These are phyloP conservation scores for Hydrangea macrophylla DNA, from an alignment of 148 eudicot species.

Conservation along the genomic window DNA sequence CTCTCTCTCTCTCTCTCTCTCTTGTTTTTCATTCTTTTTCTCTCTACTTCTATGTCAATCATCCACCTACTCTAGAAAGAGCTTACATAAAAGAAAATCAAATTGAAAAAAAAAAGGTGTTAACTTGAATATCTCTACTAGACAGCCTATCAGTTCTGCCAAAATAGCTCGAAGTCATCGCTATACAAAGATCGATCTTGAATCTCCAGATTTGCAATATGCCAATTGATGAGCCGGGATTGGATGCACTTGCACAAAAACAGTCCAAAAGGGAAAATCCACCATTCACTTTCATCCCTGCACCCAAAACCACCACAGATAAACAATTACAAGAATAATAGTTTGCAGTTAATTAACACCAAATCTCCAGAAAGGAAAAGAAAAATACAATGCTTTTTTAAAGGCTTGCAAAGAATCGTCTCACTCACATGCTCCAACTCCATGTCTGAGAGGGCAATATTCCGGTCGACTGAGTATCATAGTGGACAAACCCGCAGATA, in stretches of 20 bases:
- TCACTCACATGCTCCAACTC: constrained; percentile 78
- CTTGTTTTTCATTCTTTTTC: background rate
- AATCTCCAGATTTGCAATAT: constrained; percentile 93
- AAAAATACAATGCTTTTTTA: background rate
- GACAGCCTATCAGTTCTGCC: constrained; percentile 66
- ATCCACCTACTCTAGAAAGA: constrained; percentile 1
- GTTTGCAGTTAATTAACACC: background rate
- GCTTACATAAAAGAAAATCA: constrained; percentile 13
- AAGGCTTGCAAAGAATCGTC: constrained; percentile 4
- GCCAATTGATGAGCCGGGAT: constrained; percentile 89
- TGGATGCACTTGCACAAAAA: constrained; percentile 87
- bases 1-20: background rate
- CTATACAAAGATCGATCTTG: constrained; percentile 98
- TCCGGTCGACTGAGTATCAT: constrained; percentile 51
- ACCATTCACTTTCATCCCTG: constrained; percentile 99
- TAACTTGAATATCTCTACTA: constrained; percentile 10
- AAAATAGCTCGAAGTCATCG: constrained; percentile 75
- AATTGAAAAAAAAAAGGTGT: background rate
- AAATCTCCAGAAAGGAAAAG: background rate
- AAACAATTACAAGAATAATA: background rate
- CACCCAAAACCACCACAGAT: constrained; percentile 12
- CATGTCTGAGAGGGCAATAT: constrained; percentile 76
- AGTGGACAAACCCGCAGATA: constrained; percentile 74
- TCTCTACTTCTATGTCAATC: constrained; percentile 12
- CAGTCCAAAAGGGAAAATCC: constrained; percentile 86